These are phyloP conservation scores for Helianthus tuberosus DNA, from an alignment of 129 eudicot species.

Conservation along the genomic window DNA sequence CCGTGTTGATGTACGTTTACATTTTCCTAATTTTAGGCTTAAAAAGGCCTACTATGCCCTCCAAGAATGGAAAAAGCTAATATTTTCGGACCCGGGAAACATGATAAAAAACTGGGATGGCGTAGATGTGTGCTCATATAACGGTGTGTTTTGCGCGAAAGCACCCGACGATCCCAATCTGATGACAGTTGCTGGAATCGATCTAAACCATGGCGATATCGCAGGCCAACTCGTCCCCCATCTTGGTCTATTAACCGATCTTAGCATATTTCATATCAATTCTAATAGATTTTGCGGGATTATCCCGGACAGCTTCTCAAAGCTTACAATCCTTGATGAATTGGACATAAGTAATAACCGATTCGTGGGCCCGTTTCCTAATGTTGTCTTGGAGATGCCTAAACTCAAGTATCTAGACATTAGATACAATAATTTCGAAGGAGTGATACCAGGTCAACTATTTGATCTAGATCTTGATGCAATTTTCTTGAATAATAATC, in stretches of 20 bases:
- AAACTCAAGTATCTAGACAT: constrained; percentile 64
- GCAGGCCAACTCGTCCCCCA: constrained; percentile 68
- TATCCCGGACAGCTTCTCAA: constrained; percentile 51
- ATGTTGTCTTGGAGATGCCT: constrained; percentile 47
- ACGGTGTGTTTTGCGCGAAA: constrained; percentile 62
- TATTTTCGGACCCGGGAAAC: constrained; percentile 62
- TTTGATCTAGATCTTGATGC: constrained; percentile 83
- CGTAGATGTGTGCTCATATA: constrained; percentile 67
- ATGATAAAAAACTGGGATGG: constrained; percentile 67
- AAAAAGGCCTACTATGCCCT: constrained; percentile 62
- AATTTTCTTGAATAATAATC: constrained; percentile 63
- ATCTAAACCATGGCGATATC: constrained; percentile 69
- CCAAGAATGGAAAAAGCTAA: constrained; percentile 66
- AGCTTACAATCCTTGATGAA: constrained; percentile 49
- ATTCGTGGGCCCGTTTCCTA: constrained; percentile 71
- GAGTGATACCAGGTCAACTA: constrained; percentile 53
- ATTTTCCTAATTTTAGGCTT: constrained; percentile 58
- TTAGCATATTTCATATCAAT: constrained; percentile 63
- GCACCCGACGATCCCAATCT: constrained; percentile 52
- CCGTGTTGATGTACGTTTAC: constrained; percentile 23
- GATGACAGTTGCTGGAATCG: constrained; percentile 63
- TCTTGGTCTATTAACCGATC: constrained; percentile 61
- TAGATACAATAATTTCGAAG: constrained; percentile 71
- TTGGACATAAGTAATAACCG: constrained; percentile 81
- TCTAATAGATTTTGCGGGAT: constrained; percentile 78